phyloP scores from a whole-genome alignment of 148 eudicot genomes.

The Rhododendron mucronatum region DNA sequence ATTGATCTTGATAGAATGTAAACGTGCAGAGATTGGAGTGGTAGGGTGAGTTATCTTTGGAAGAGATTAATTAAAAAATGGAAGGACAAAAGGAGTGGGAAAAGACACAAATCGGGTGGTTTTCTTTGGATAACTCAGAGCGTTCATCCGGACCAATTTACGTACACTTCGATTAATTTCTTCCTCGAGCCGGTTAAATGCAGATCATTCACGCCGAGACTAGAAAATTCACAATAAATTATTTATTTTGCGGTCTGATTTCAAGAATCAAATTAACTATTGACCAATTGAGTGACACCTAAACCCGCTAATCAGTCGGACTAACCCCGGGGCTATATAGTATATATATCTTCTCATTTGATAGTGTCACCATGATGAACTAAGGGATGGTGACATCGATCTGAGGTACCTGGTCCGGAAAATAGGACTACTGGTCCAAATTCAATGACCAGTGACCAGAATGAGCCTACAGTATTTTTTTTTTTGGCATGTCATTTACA shows the following conservation, averaged over 20 bases:
- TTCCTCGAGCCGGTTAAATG: fast-evolving
- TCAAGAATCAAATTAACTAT: not conserved
- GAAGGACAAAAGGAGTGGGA: not conserved
- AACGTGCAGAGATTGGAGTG: not conserved
- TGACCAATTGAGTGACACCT: too few relatives aligned
- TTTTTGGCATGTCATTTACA: too few relatives aligned
- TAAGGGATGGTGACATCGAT: not conserved
- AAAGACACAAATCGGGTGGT: not conserved
- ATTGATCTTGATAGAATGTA: not conserved
- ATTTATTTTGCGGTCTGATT: too few relatives aligned
- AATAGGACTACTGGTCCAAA: not conserved
- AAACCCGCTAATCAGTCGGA: too few relatives aligned
- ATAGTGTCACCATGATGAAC: not conserved
- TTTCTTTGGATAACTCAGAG: not conserved
- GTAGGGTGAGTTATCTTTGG: not conserved
- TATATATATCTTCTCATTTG: not conserved
- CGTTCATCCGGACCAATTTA: not conserved
- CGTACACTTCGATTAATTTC: fast-evolving
- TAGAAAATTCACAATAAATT: too few relatives aligned
- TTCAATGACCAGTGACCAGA: not conserved
- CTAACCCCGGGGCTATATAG: not conserved
- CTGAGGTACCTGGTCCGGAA: not conserved
- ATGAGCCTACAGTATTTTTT: not conserved
- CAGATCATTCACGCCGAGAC: fast-evolving
- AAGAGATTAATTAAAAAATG: not conserved